Evolutionary conservation across 495 filamentous ascomycete species (phyloP).

Genomic region (Pyrenula aspistea): DNA sequence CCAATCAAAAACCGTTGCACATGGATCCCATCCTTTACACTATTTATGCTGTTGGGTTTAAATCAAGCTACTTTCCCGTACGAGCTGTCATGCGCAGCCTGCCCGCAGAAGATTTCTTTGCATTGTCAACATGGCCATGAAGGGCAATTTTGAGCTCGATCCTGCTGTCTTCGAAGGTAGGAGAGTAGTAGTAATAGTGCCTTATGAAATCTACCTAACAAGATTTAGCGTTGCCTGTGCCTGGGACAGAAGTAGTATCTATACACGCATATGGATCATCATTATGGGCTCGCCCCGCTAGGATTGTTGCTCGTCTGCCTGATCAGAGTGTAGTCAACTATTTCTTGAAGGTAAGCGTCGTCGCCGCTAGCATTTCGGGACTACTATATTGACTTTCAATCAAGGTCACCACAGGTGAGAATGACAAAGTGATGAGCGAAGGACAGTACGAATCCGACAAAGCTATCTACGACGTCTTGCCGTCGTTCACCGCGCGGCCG

Average conservation of each 20-base stretch:
- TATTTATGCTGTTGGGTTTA: not conserved
- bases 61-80: not conserved
- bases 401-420: not conserved
- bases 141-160: not conserved
- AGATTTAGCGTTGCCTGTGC: not conserved
- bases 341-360: not conserved
- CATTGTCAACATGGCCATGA: not conserved
- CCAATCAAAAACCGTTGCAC: not conserved
- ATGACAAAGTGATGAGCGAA: constrained; percentile 15
- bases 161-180: not conserved
- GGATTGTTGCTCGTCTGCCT: not conserved
- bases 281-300: not conserved
- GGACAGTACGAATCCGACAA: constrained; percentile 36
- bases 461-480: constrained; percentile 24
- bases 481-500: constrained; percentile 30
- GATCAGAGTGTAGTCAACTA: not conserved
- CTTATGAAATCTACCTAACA: not conserved
- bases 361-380: not conserved
- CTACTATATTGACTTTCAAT: not conserved
- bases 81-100: not conserved
- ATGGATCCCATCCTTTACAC: not conserved
- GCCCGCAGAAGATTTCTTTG: not conserved
- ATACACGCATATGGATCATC: not conserved
- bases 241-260: not conserved
- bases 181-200: not conserved